Evolutionary conservation across 140 eudicot species (phyloP).

Genomic region (Bidens hawaiensis): DNA sequence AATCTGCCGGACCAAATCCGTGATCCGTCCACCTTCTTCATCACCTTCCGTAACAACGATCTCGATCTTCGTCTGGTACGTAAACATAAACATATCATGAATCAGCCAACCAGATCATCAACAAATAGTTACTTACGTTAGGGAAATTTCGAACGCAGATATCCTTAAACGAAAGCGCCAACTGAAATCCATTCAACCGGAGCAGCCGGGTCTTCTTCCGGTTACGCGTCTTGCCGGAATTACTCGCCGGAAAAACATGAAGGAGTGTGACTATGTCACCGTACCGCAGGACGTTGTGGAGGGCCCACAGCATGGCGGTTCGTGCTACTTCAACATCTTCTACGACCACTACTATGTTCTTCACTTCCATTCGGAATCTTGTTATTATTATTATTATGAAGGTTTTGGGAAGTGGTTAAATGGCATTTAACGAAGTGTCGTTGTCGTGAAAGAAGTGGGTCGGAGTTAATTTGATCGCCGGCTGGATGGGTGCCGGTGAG

Average conservation of each 20-base stretch:
- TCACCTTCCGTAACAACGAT: slow-evolving; percentile 88
- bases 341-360: slow-evolving; percentile 72
- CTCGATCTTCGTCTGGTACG: slow-evolving; percentile 72
- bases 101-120: not conserved
- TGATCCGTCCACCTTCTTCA: slow-evolving; percentile 60
- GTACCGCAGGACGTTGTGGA: slow-evolving; percentile 58
- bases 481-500: not conserved
- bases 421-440: not conserved
- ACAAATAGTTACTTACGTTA: slow-evolving; percentile 34
- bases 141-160: slow-evolving; percentile 60
- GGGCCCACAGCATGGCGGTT: slow-evolving; percentile 87
- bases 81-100: no score
- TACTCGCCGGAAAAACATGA: slow-evolving; percentile 50
- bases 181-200: slow-evolving; percentile 74
- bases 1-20: slow-evolving; percentile 60
- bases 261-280: slow-evolving; percentile 83
- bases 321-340: slow-evolving; percentile 77
- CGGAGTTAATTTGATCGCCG: not conserved
- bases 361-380: slow-evolving; percentile 56
- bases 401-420: not conserved
- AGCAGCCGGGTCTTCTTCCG: slow-evolving; percentile 59
- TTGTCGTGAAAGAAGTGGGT: not conserved
- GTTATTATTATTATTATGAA: not conserved
- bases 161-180: slow-evolving; percentile 81
- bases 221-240: slow-evolving; percentile 33